Conservation (phyloP, 2,329 filamentous ascomycete species). For the Exophiala aquamarina region DNA sequence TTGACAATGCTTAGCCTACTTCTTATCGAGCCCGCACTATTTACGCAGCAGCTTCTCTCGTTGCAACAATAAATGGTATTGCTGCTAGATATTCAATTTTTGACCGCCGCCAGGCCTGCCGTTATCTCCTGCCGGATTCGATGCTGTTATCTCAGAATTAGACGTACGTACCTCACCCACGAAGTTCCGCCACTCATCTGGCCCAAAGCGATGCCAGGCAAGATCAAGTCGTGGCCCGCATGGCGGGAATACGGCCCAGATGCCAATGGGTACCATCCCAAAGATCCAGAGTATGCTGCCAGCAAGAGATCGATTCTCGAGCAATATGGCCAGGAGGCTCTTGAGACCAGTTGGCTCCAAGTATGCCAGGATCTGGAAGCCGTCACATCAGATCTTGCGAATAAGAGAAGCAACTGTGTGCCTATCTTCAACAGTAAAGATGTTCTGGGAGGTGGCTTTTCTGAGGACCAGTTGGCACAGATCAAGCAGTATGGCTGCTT, state of each 20-base stretch:
- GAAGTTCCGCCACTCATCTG: too few relatives aligned
- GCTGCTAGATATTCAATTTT: too few relatives aligned
- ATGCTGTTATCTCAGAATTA: too few relatives aligned
- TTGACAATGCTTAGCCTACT: too few relatives aligned
- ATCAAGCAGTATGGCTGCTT: conserved; percentile 33
- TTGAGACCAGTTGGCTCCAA: conserved; percentile 39
- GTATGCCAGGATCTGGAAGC: conserved; percentile 37
- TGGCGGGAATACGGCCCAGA: conserved; percentile 29
- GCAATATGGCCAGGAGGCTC: conserved; percentile 36
- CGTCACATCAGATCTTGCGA: conserved; percentile 37
- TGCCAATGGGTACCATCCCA: conserved; percentile 12
- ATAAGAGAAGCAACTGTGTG: conserved; percentile 34
- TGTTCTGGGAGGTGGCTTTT: conserved; percentile 21
- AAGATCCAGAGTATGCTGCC: conserved; percentile 28
- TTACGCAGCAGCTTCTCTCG: too few relatives aligned
- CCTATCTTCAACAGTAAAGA: conserved; percentile 33
- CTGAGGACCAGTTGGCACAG: conserved; percentile 26
- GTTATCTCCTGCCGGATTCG: too few relatives aligned
- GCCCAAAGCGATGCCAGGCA: conserved; percentile 11
- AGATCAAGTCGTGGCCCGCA: conserved; percentile 24
- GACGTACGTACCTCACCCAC: too few relatives aligned
- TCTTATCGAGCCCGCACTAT: too few relatives aligned
- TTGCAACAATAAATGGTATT: too few relatives aligned
- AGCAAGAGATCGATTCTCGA: conserved; percentile 37
- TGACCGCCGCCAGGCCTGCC: too few relatives aligned